phyloP scores from a whole-genome alignment of 768 basidiomycete genomes.

The Chalciporus sphaerocephalus region DNA sequence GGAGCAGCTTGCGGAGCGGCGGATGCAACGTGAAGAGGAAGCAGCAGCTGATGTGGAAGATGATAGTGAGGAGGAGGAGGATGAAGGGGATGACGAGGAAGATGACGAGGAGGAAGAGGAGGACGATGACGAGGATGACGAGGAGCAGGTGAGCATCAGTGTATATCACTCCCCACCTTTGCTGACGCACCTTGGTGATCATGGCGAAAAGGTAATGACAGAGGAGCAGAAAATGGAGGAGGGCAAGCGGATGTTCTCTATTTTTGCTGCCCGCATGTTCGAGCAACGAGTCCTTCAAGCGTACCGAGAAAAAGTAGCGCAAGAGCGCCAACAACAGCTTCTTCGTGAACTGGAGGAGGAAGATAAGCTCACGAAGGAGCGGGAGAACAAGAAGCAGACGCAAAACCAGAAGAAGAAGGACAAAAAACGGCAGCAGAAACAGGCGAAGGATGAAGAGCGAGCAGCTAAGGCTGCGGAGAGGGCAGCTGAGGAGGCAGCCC shows the following conservation, averaged over 20 bases:
- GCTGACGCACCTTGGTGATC: slow-evolving; percentile 10
- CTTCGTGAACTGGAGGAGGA: slow-evolving; percentile 95
- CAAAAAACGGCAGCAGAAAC: slow-evolving; percentile 93
- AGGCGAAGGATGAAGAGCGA: slow-evolving; percentile 88
- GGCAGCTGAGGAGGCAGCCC: slow-evolving; percentile 79
- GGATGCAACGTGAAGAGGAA: slow-evolving; percentile 87
- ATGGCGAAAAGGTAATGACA: slow-evolving; percentile 59
- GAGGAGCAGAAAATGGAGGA: slow-evolving; percentile 99
- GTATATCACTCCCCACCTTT: slow-evolving; percentile 1
- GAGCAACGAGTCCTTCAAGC: slow-evolving; percentile 97
- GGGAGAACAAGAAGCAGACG: slow-evolving; percentile 88
- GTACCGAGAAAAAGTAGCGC: slow-evolving; percentile 94
- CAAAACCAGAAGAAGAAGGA: slow-evolving; percentile 99
- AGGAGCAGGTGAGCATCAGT: slow-evolving; percentile 39
- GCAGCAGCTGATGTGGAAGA: slow-evolving; percentile 57
- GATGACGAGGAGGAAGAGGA: slow-evolving; percentile 67
- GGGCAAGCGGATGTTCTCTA: slow-evolving; percentile 98
- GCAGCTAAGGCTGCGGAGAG: slow-evolving; percentile 79
- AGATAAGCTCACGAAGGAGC: slow-evolving; percentile 79
- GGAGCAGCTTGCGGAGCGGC: slow-evolving; percentile 94
- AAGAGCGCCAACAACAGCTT: slow-evolving; percentile 90
- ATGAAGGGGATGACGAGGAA: slow-evolving; percentile 55
- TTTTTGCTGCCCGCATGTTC: slow-evolving; percentile 99
- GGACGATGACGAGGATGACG: slow-evolving; percentile 47
- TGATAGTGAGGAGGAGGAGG: slow-evolving; percentile 59